Evolutionary conservation across 2,329 filamentous ascomycete species (phyloP).

Genomic region (Ophioceras dolichostomum): DNA sequence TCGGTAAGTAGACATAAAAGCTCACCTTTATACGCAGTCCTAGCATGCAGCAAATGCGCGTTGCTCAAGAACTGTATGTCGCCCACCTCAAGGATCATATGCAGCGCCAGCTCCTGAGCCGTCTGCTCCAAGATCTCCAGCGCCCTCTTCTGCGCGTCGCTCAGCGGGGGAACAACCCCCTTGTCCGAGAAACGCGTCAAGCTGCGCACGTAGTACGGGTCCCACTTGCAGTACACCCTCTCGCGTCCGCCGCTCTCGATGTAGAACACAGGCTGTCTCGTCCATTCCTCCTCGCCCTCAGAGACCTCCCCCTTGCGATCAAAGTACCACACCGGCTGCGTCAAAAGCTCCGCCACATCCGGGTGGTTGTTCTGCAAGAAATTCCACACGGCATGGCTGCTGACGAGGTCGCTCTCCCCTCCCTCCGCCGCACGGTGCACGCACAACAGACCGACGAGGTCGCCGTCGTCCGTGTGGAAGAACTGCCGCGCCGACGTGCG

Average conservation of each 20-base stretch:
- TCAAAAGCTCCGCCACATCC: conserved; percentile 64
- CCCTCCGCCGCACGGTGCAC: conserved; percentile 67
- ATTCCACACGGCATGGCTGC: conserved; percentile 73
- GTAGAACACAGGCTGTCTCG: conserved; percentile 62
- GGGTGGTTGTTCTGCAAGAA: conserved; percentile 61
- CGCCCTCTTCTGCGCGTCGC: conserved; percentile 55
- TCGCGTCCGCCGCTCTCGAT: conserved; percentile 55
- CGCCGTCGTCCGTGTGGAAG: conserved; percentile 75
- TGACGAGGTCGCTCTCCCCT: conserved; percentile 73
- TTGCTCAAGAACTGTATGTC: conserved; percentile 85
- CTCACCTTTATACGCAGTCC: conserved; percentile 61
- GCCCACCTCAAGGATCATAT: conserved; percentile 78
- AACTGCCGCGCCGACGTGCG: conserved; percentile 75
- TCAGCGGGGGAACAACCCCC: conserved; percentile 63
- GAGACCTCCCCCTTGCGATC: conserved; percentile 80
- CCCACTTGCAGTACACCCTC: conserved; percentile 74
- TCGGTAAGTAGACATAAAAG: background rate
- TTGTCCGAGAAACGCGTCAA: conserved; percentile 61
- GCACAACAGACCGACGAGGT: conserved; percentile 75
- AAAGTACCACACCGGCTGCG: conserved; percentile 79
- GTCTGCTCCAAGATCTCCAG: conserved; percentile 61
- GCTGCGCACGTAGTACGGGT: conserved; percentile 77
- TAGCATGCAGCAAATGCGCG: conserved; percentile 66
- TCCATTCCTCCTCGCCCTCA: conserved; percentile 62
- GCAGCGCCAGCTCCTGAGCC: conserved; percentile 59